phyloP scores from a whole-genome alignment of 2,329 filamentous ascomycete genomes.

The Epichloe hybrida region DNA sequence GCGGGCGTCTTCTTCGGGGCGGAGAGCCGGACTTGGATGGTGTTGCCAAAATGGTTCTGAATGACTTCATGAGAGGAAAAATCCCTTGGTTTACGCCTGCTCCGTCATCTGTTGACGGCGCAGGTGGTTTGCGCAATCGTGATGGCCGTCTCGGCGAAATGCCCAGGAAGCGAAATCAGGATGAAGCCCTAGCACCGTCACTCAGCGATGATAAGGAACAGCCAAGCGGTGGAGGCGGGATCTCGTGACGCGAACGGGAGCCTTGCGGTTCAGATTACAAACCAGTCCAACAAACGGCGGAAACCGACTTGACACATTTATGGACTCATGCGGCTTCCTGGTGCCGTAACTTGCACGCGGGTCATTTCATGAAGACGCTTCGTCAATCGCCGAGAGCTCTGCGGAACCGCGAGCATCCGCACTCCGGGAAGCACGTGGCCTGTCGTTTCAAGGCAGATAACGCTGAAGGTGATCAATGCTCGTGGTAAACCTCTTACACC shows the following conservation, averaged over 20 bases:
- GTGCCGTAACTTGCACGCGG: too few species aligned
- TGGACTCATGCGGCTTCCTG: neutral
- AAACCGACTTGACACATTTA: neutral
- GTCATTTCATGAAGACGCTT: too few species aligned
- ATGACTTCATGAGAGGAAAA: constrained; percentile 89
- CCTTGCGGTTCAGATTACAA: neutral
- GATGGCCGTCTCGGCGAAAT: constrained; percentile 77
- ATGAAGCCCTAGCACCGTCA: constrained; percentile 30
- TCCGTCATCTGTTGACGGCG: constrained; percentile 41
- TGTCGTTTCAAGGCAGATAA: too few species aligned
- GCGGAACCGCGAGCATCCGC: too few species aligned
- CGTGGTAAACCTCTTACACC: too few species aligned
- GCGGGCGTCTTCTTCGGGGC: constrained; percentile 72
- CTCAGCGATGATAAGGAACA: constrained; percentile 13
- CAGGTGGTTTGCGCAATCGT: constrained; percentile 49
- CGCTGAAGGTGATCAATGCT: too few species aligned
- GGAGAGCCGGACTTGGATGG: constrained; percentile 94
- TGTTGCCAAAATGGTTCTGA: constrained; percentile 91
- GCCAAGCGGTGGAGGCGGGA: neutral
- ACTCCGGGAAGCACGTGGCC: too few species aligned
- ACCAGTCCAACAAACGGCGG: neutral
- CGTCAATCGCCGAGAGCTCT: too few species aligned
- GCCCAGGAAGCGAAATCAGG: constrained; percentile 61
- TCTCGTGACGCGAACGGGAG: neutral
- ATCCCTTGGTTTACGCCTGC: constrained; percentile 92